Evolutionary conservation across 768 basidiomycete genomes (phyloP).

Genomic region (Xanthoconium stramineum): DNA sequence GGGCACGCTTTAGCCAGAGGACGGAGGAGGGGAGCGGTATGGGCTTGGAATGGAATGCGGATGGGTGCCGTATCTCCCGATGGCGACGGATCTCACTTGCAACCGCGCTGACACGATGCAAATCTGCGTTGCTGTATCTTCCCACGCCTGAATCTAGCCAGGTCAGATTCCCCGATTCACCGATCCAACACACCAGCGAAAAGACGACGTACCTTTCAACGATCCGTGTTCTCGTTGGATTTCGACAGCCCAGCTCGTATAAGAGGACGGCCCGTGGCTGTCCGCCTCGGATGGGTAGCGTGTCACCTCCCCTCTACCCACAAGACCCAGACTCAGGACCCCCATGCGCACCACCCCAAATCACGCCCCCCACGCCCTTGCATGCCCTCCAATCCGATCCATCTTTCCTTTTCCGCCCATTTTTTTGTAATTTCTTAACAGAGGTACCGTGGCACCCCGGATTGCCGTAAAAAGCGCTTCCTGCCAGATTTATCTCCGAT

Average conservation of each 20-base stretch:
- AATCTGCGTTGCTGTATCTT: conserved; percentile 29
- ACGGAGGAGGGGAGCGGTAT: conserved; percentile 6
- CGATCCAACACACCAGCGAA: conserved; percentile 16
- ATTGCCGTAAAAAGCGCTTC: conserved; percentile 24
- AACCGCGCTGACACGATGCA: conserved; percentile 30
- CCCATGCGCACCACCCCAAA: conserved; percentile 23
- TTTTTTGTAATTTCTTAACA: conserved; percentile 18
- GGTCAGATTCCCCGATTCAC: conserved; percentile 29
- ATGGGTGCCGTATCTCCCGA: conserved; percentile 62
- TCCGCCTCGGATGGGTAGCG: conserved; percentile 7
- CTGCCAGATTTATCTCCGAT: conserved; percentile 29
- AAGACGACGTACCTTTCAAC: conserved; percentile 21
- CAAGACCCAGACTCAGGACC: conserved; percentile 21
- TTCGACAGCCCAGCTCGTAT: conserved; percentile 12
- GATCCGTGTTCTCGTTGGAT: conserved; percentile 8
- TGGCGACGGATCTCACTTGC: conserved; percentile 51
- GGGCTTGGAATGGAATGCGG: conserved; percentile 15
- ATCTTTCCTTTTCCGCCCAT: conserved; percentile 9
- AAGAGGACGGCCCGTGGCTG: conserved; percentile 23
- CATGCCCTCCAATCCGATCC: conserved; percentile 22
- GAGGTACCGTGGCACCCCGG: conserved; percentile 28
- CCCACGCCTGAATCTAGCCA: conserved; percentile 23
- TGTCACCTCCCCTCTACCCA: conserved; percentile 26
- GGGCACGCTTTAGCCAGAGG: background rate
- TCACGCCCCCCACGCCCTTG: conserved; percentile 21